phyloP scores from a whole-genome alignment of 164 flowering plant species.

The Nymphaea thermarum region DNA sequence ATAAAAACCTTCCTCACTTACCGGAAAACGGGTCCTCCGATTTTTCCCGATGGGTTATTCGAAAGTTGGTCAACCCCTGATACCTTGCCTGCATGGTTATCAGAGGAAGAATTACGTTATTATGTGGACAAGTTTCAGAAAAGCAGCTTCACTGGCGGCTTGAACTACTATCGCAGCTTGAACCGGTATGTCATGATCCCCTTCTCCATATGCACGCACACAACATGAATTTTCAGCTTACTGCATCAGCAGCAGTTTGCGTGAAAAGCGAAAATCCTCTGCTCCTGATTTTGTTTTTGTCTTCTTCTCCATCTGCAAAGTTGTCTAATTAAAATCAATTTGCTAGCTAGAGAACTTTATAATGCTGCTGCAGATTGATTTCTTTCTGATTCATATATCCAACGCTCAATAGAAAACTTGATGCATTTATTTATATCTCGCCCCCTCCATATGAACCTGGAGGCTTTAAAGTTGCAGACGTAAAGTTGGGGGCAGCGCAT shows the following conservation, averaged over 20 bases:
- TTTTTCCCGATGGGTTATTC: conserved; percentile 37
- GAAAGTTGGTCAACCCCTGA: conserved; percentile 24
- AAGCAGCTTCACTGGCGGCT: conserved; percentile 38
- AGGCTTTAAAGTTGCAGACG: too few species aligned
- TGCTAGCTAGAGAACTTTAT: too few species aligned
- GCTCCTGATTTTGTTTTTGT: neutral
- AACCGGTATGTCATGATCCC: conserved; percentile 23
- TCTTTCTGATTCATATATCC: neutral
- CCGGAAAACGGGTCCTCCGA: conserved; percentile 14
- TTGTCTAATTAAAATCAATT: neutral
- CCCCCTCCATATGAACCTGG: too few species aligned
- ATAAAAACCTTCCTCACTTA: conserved; percentile 34
- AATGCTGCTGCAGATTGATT: too few species aligned
- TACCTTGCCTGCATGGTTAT: conserved; percentile 35
- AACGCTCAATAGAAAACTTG: neutral
- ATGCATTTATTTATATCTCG: too few species aligned
- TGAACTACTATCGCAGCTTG: conserved; percentile 47
- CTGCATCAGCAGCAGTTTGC: neutral
- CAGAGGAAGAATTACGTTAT: conserved; percentile 37
- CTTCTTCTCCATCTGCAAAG: neutral
- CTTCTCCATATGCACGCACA: neutral
- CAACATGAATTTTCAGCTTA: neutral
- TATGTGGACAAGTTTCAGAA: conserved; percentile 35
- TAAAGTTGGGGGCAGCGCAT: neutral
- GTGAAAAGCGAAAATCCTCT: neutral